phyloP scores from a whole-genome alignment of 345 rosid species.

The Populus tremula region DNA sequence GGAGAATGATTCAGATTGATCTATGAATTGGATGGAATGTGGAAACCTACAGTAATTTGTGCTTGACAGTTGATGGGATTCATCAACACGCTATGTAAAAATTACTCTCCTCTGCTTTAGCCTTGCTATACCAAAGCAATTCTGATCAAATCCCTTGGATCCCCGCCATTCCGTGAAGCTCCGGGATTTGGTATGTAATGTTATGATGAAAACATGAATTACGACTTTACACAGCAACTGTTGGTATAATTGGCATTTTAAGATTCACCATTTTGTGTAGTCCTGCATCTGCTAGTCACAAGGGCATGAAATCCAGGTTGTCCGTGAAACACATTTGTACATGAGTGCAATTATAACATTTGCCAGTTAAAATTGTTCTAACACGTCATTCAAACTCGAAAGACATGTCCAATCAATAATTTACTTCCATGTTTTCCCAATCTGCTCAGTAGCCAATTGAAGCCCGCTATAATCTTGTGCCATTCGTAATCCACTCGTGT shows the following conservation, averaged over 20 bases:
- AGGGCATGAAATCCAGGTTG: not conserved
- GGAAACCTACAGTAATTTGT: not conserved
- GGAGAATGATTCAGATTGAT: conserved; percentile 1
- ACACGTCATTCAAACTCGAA: not conserved
- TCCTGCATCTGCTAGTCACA: not conserved
- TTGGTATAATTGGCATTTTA: not conserved
- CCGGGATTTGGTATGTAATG: not conserved
- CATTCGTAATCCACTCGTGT: not conserved
- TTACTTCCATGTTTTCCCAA: not conserved
- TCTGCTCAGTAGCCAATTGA: not conserved
- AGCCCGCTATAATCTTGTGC: not conserved
- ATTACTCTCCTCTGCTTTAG: not conserved
- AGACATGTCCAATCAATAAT: not conserved
- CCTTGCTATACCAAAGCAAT: not conserved
- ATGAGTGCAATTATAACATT: not conserved
- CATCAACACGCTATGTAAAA: not conserved
- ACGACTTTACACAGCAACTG: not conserved
- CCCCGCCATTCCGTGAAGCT: not conserved
- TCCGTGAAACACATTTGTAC: not conserved
- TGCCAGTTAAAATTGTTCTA: not conserved
- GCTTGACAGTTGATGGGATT: not conserved
- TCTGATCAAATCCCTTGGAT: not conserved
- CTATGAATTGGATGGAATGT: not conserved
- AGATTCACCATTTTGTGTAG: not conserved
- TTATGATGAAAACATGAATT: not conserved